phyloP scores from a whole-genome alignment of 2,329 filamentous ascomycete genomes.

The Penicillium concentricum region DNA sequence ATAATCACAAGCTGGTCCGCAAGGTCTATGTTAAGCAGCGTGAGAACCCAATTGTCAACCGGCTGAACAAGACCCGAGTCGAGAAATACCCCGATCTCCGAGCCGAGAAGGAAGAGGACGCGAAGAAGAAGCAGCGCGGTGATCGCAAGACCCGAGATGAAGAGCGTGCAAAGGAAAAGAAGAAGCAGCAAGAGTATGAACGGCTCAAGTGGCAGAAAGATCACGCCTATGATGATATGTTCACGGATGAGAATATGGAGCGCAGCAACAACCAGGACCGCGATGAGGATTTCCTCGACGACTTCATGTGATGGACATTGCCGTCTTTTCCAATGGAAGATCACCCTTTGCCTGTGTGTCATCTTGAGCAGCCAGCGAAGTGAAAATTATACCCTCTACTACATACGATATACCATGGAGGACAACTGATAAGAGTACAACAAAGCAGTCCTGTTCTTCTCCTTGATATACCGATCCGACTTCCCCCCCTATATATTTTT shows the following conservation, averaged over 20 bases:
- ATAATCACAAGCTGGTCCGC: slow-evolving; percentile 80
- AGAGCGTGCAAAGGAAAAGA: slow-evolving; percentile 41
- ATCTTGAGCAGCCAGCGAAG: neutral
- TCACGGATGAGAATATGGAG: slow-evolving; percentile 77
- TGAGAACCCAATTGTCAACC: slow-evolving; percentile 89
- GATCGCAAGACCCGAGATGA: slow-evolving; percentile 53
- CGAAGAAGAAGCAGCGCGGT: slow-evolving; percentile 67
- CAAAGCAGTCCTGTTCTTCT: neutral
- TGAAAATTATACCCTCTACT: slow-evolving; percentile 7
- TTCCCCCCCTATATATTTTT: neutral
- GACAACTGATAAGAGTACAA: neutral
- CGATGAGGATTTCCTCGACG: slow-evolving; percentile 71
- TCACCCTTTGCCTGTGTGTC: neutral
- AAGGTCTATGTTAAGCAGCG: slow-evolving; percentile 74
- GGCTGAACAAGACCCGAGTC: slow-evolving; percentile 94
- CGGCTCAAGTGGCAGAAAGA: slow-evolving; percentile 93
- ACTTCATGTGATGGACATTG: slow-evolving; percentile 72
- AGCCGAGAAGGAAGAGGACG: slow-evolving; percentile 75
- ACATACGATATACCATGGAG: neutral
- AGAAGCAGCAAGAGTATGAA: slow-evolving; percentile 68
- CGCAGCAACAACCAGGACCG: slow-evolving; percentile 82
- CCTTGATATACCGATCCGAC: neutral
- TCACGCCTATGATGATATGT: slow-evolving; percentile 94
- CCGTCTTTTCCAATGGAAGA: neutral
- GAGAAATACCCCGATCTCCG: slow-evolving; percentile 83